Conservation (phyloP, 1,139 yeast genomes). For the Zygoascus hellenicus region DNA sequence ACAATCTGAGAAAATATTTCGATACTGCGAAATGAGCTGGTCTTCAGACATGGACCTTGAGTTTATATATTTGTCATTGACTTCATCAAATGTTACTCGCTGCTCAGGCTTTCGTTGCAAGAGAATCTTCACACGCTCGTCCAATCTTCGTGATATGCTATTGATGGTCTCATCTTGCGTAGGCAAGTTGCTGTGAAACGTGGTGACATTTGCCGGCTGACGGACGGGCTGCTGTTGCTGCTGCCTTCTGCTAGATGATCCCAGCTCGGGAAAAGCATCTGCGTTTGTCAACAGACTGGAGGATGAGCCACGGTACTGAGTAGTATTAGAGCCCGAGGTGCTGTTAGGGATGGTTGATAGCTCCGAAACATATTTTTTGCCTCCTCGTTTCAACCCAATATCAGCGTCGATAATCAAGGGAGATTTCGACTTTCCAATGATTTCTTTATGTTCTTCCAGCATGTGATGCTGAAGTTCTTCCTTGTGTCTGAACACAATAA, state of each 20-base stretch:
- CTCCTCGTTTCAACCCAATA: constrained; percentile 15
- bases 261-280: constrained; percentile 28
- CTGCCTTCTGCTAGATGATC: constrained; percentile 15
- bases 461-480: constrained; percentile 85
- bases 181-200: constrained; percentile 21
- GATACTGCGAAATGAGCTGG: constrained; percentile 45
- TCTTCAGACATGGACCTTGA: constrained; percentile 43
- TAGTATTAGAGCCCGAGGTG: constrained; percentile 12
- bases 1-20: constrained; percentile 42
- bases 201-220: constrained; percentile 18
- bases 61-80: constrained; percentile 48
- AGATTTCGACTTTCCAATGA: constrained; percentile 31
- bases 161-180: constrained; percentile 44
- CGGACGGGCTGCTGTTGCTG: constrained; percentile 9
- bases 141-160: constrained; percentile 58
- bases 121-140: constrained; percentile 64
- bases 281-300: constrained; percentile 17
- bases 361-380: constrained; percentile 56
- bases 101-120: constrained; percentile 48
- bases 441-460: constrained; percentile 72
- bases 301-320: constrained; percentile 18
- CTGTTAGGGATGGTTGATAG: constrained; percentile 45
- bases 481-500: constrained; percentile 86
- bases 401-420: constrained; percentile 29
- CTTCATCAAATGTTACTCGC: constrained; percentile 44